These are phyloP conservation scores for Cyclotella baltica DNA, from an alignment of 108 stramenopile species.

Conservation along the genomic window DNA sequence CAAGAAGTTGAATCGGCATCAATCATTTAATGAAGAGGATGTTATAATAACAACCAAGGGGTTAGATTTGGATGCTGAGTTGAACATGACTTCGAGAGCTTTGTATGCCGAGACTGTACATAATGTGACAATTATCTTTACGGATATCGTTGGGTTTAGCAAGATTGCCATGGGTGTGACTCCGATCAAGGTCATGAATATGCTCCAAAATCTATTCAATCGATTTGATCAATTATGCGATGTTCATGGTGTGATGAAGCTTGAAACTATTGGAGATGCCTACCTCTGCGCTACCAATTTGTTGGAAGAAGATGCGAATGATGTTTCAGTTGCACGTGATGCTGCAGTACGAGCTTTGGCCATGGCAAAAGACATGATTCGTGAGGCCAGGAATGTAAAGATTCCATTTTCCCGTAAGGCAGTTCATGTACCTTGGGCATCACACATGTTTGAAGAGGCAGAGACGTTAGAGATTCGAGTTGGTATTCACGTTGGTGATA, in stretches of 20 bases:
- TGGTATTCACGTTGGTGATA: slow-evolving; percentile 53
- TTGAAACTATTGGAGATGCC: slow-evolving; percentile 51
- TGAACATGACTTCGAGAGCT: slow-evolving; percentile 20
- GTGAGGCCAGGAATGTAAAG: slow-evolving; percentile 8
- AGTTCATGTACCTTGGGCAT: slow-evolving; percentile 9
- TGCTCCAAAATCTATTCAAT: slow-evolving; percentile 35
- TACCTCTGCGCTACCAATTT: slow-evolving; percentile 32
- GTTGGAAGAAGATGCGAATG: slow-evolving; percentile 18
- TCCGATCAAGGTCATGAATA: slow-evolving; percentile 48
- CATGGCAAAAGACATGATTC: slow-evolving; percentile 16
- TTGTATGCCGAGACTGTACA: slow-evolving; percentile 46
- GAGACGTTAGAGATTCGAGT: slow-evolving; percentile 50
- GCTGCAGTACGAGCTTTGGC: slow-evolving; percentile 25
- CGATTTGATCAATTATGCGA: slow-evolving; percentile 43
- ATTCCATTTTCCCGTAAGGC: slow-evolving; percentile 4
- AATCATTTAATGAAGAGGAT: background rate
- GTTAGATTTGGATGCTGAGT: slow-evolving; percentile 15
- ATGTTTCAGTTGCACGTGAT: background rate
- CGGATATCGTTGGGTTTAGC: slow-evolving; percentile 40
- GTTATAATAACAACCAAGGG: slow-evolving; percentile 22
- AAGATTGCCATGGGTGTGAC: slow-evolving; percentile 18
- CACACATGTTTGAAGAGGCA: background rate
- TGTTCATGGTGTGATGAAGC: slow-evolving; percentile 44
- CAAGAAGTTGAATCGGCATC: background rate
- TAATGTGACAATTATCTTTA: slow-evolving; percentile 25